Percentiles rank a stretch among this genome's conserved stretches.
Conservation (phyloP, 2,329 filamentous ascomycete species). For the Penicillium brevicompactum region DNA sequence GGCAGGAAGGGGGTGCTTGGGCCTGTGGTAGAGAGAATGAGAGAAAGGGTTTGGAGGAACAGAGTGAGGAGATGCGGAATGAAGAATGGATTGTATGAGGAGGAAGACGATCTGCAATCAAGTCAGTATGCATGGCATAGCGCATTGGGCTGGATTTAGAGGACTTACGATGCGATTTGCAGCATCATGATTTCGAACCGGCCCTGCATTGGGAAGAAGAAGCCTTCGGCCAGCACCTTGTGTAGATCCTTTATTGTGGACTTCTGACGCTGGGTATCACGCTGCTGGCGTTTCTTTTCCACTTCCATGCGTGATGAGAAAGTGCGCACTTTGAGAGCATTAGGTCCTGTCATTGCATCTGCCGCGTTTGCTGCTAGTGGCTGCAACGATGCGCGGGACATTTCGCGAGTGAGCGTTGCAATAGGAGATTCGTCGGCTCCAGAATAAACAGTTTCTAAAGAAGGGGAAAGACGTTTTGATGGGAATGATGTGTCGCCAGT, state of each 20-base stretch:
- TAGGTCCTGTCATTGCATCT: conserved; percentile 76
- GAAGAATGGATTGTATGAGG: conserved; percentile 63
- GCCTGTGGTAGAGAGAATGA: conserved; percentile 81
- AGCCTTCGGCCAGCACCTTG: conserved; percentile 70
- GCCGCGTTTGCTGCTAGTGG: conserved; percentile 82
- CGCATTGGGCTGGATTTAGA: background rate
- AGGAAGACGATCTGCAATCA: conserved; percentile 34
- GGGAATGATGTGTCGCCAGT: conserved; percentile 63
- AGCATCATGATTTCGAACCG: conserved; percentile 70
- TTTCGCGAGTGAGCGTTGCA: conserved; percentile 65
- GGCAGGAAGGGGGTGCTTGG: conserved; percentile 75
- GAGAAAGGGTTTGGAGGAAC: conserved; percentile 81
- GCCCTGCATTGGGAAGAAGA: conserved; percentile 85
- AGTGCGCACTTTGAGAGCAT: conserved; percentile 82
- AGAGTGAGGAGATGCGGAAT: conserved; percentile 75
- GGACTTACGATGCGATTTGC: conserved; percentile 53
- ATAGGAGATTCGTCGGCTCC: conserved; percentile 56
- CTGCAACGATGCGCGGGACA: conserved; percentile 73
- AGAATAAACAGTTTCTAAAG: conserved; percentile 72
- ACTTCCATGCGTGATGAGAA: conserved; percentile 78
- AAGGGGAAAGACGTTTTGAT: conserved; percentile 74
- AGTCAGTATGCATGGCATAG: conserved; percentile 7
- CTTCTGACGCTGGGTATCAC: conserved; percentile 50
- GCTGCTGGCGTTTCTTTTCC: conserved; percentile 55
- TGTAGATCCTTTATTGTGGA: conserved; percentile 77